phyloP scores from a whole-genome alignment of 768 basidiomycete species.

The Suillus variegatus region DNA sequence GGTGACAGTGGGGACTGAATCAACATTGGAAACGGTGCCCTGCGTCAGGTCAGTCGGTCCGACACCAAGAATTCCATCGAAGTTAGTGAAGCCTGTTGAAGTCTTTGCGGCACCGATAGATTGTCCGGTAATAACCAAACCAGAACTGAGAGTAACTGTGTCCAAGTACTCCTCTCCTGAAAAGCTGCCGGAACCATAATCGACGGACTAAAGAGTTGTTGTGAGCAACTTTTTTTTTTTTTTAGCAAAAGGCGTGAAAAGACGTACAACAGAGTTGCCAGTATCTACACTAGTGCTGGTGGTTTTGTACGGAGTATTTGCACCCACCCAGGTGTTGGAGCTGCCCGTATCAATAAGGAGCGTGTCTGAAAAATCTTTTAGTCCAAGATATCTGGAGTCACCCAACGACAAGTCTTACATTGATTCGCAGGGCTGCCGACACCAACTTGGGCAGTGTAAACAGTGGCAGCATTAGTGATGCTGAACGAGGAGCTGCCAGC shows the following conservation, averaged over 20 bases:
- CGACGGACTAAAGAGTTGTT: slow-evolving; percentile 11
- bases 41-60: slow-evolving; percentile 34
- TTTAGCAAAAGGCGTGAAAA: not conserved
- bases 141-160: slow-evolving; percentile 15
- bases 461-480: slow-evolving; percentile 19
- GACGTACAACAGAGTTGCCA: slow-evolving; percentile 21
- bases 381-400: not conserved
- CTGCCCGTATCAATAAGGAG: slow-evolving; percentile 36
- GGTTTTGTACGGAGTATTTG: slow-evolving; percentile 18
- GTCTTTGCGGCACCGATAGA: slow-evolving; percentile 39
- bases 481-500: slow-evolving; percentile 3
- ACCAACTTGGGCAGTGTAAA: slow-evolving; percentile 30
- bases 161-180: slow-evolving; percentile 21
- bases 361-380: slow-evolving; percentile 18
- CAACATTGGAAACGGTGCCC: slow-evolving; percentile 17
- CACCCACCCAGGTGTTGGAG: slow-evolving; percentile 34
- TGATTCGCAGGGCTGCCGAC: slow-evolving; percentile 27
- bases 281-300: slow-evolving; percentile 22
- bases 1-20: slow-evolving; percentile 30
- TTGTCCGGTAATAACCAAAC: slow-evolving; percentile 27
- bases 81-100: slow-evolving; percentile 29
- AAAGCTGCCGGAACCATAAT: slow-evolving; percentile 23
- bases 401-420: slow-evolving; percentile 20
- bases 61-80: slow-evolving; percentile 42
- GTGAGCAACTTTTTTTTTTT: not conserved